A percentile compares a stretch with the other conserved stretches of the same genome.
These are phyloP conservation scores for Backusella tuberculispora DNA, from an alignment of 192 early-diverging fungal genomes.

Conservation along the genomic window DNA sequence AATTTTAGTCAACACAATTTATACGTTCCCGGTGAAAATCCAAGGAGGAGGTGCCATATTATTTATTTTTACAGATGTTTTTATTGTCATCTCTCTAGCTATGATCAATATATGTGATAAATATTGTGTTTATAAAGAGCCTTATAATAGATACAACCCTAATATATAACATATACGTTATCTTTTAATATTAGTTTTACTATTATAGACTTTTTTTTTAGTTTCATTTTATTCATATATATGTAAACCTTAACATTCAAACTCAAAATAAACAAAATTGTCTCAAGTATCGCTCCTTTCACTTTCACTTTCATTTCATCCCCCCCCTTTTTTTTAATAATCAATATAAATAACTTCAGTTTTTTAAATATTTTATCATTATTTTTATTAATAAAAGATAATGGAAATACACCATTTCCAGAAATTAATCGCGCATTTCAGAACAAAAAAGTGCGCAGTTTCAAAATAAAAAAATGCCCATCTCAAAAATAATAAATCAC, in stretches of 20 bases:
- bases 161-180: background rate
- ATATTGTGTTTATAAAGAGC: background rate
- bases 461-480: too few species aligned
- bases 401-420: too few species aligned
- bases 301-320: background rate
- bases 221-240: background rate
- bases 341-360: background rate
- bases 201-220: background rate
- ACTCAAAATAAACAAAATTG: background rate
- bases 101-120: background rate
- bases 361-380: background rate
- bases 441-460: too few species aligned
- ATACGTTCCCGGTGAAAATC: background rate
- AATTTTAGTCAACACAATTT: slow-evolving; percentile 4
- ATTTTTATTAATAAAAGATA: background rate
- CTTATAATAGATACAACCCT: background rate
- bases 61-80: background rate
- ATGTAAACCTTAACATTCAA: background rate
- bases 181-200: background rate
- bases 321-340: background rate
- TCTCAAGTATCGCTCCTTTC: too few species aligned
- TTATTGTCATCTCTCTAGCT: background rate
- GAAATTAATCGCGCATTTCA: too few species aligned
- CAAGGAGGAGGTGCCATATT: background rate
- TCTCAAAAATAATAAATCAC: too few species aligned